These are phyloP conservation scores for Torrubiellomyces zombiae DNA, from an alignment of 2,329 filamentous ascomycete species.

Conservation along the genomic window DNA sequence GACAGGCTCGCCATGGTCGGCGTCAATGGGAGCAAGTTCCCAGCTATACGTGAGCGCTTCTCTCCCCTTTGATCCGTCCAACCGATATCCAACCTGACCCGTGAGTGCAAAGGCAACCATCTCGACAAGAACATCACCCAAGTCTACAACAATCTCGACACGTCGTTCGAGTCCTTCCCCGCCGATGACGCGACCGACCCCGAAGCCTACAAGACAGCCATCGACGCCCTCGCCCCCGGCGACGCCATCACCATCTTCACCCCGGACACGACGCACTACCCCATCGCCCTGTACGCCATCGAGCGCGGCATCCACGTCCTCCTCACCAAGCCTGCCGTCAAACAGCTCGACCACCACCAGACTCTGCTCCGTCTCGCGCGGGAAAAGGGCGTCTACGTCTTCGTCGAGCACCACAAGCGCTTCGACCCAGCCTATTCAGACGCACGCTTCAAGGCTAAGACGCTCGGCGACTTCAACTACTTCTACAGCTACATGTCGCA, in stretches of 20 bases:
- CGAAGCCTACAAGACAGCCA: constrained; percentile 75
- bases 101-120: constrained; percentile 46
- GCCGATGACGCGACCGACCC: constrained; percentile 57
- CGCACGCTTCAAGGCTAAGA: constrained; percentile 58
- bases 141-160: constrained; percentile 79
- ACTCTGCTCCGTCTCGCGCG: constrained; percentile 54
- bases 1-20: constrained; percentile 77
- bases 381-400: constrained; percentile 71
- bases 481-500: constrained; percentile 97
- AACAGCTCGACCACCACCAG: constrained; percentile 66
- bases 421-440: constrained; percentile 89
- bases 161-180: constrained; percentile 70
- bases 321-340: constrained; percentile 86
- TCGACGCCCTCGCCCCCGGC: constrained; percentile 64
- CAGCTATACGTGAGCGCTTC: constrained; percentile 76
- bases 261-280: constrained; percentile 81
- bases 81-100: constrained; percentile 2
- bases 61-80: constrained; percentile 5
- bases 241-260: constrained; percentile 95
- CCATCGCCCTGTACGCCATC: constrained; percentile 84
- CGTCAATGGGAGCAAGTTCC: constrained; percentile 76
- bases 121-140: constrained; percentile 74
- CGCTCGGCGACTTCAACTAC: constrained; percentile 90
- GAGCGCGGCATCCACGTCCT: constrained; percentile 78
- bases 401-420: constrained; percentile 92